Evolutionary conservation across 2,329 filamentous ascomycete genomes (phyloP).

Genomic region (Penicillium sp.): DNA sequence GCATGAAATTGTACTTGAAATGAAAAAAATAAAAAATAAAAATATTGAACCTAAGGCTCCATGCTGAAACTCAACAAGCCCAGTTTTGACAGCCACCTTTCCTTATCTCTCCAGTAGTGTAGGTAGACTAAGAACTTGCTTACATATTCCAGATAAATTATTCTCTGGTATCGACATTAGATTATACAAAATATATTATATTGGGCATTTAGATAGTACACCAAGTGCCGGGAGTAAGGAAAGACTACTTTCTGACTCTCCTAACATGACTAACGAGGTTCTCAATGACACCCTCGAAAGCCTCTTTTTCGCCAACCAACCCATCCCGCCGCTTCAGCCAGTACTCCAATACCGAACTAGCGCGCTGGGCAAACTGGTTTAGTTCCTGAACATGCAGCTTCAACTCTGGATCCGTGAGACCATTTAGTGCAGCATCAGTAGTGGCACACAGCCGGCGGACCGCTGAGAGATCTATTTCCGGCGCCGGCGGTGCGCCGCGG

Average conservation of each 20-base stretch:
- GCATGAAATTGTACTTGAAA: not conserved
- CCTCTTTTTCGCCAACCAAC: constrained; percentile 84
- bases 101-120: not conserved
- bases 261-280: constrained; percentile 90
- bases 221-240: constrained; percentile 1
- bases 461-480: constrained; percentile 74
- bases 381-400: constrained; percentile 68
- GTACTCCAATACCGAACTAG: constrained; percentile 77
- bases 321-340: constrained; percentile 86
- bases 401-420: constrained; percentile 77
- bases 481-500: constrained; percentile 61
- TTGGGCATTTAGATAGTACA: constrained; percentile 13
- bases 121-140: not conserved
- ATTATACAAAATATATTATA: constrained; percentile 29
- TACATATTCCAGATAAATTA: not conserved
- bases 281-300: constrained; percentile 95
- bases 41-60: not conserved
- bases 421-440: constrained; percentile 77
- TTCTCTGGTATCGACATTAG: constrained; percentile 18
- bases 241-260: constrained; percentile 70
- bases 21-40: not conserved
- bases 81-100: not conserved
- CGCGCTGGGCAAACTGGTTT: constrained; percentile 66
- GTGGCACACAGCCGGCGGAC: constrained; percentile 77
- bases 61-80: not conserved